Evolutionary conservation across 2,329 filamentous ascomycete species (phyloP), one percentile per base, ranked within the genome.

Genomic region (Dothideomycetidae sp.): DNA sequence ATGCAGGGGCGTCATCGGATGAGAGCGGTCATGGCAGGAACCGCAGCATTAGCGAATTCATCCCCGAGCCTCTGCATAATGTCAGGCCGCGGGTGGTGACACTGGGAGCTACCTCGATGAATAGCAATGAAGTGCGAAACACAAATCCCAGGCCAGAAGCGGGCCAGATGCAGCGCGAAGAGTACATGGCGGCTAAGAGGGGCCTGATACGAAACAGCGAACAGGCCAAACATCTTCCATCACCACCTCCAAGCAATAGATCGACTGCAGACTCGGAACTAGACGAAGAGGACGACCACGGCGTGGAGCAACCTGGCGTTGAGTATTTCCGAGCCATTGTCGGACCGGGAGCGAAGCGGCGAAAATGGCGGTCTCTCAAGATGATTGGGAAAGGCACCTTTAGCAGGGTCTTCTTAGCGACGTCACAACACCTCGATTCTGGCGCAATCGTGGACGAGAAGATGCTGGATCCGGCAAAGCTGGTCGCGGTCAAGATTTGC

Each of bases 401-500:
- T 57, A 94, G 86, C 55, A 82, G 82, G 51, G 90, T 98, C 13
- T 79, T 92, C 61, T 67, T 98, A 29, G 90, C 86, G 3, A 93
- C 86, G 9, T 84, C 81, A 50, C 75, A 92, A 53, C 70, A 74
- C 29, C 59, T 60, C 18, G 48, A 49, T 41, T 51, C 49, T 50
- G 58, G 46, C 45, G 52, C 52, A 11, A 60, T 53, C 44, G 31
- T 38, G 33, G 36, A 38, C 36, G 66, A 68, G 53, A 53, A 60
- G 29, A 44, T 54, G 42, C 66, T 74, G 33, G 66, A 81, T 44
- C 75, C 77, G n/a, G 81, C 78, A 51, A 82, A 81, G 36, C 65
- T 98, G 10, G 90, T 96, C 3, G 90, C 90, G 1, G 76, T 98
- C 53, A 98, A 98, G 59, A 76, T 98, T 31, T 88, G 92, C 53